A percentile compares a stretch with the other conserved stretches of the same genome.
Conservation (phyloP, 352 stramenopile species). For the Phytophthora ohioensis region DNA sequence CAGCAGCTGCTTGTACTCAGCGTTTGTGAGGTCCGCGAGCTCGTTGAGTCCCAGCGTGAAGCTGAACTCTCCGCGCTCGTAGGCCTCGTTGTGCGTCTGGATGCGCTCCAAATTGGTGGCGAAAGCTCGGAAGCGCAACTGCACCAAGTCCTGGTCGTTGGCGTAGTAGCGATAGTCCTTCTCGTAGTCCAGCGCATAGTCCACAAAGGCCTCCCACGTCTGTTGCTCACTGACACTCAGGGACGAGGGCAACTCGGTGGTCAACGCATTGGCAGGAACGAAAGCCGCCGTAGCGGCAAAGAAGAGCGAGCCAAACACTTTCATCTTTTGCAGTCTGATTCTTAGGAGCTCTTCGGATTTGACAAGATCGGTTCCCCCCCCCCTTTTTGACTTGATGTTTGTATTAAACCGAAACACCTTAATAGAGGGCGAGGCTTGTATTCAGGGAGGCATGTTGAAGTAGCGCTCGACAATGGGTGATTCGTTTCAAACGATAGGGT, state of each 20-base stretch:
- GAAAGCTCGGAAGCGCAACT: conserved; percentile 56
- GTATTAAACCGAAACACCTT: too few species aligned
- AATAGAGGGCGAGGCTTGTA: too few species aligned
- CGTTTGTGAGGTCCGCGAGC: conserved; percentile 48
- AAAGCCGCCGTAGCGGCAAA: conserved; percentile 6
- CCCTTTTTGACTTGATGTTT: not conserved
- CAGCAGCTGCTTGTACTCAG: conserved; percentile 53
- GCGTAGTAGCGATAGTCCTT: conserved; percentile 53
- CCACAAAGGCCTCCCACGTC: conserved; percentile 58
- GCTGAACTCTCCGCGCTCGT: conserved; percentile 50
- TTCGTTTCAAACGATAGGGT: too few species aligned
- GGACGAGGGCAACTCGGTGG: conserved; percentile 23
- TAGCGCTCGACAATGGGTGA: too few species aligned
- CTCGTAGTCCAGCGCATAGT: conserved; percentile 63
- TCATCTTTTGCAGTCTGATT: conserved; percentile 36
- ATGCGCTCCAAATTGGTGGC: conserved; percentile 61
- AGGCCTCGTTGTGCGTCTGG: conserved; percentile 57
- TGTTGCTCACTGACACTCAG: conserved; percentile 32
- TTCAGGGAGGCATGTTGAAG: too few species aligned
- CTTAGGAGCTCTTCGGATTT: not conserved
- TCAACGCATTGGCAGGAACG: conserved; percentile 17
- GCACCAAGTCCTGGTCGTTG: conserved; percentile 53
- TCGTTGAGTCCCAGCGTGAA: conserved; percentile 64
- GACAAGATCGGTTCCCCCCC: not conserved
- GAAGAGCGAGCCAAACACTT: conserved; percentile 22